Base-by-base conservation (phyloP, 176 grass and related monocot species). In the Hordeum marinum region DNA sequence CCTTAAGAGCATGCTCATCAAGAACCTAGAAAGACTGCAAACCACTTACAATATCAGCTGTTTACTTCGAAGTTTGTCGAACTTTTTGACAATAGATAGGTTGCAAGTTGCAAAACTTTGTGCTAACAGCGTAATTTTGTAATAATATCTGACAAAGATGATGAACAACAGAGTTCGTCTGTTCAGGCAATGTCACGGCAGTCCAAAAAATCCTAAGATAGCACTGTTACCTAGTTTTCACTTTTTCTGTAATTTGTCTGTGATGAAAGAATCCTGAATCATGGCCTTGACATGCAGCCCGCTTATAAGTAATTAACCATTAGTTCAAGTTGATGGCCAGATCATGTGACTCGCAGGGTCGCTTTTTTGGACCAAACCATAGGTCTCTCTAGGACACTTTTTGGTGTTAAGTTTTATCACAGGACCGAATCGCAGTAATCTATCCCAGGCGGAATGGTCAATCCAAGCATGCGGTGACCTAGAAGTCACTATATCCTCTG, bases 401-500 rank as follows among this genome's bases (percentile, higher is more conserved):
- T 32, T 54, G 45, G 9, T 27, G 46, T 67, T 50, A 21, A 1
- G 25, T 21, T 58, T 74, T 27, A 39, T 77, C 34, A 63, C 34
- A 42, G 13, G 31, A 79, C 31, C 11, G 12, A 18, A 64, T 79
- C 31, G 9, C 40, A 35, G 58, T 26, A 80, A 42, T 75, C 78
- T 62, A 6, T 27, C 63, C 4, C 7, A 11, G 14, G 26, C 41
- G 13, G 29, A 79, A 84, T 41, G 59, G 75, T 62, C 52, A 78
- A 76, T 85, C 62, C 23, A 75, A 37, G 42, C 36, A 27, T 68
- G 59, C 5, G 15, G 21, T 76, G 57, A 79, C 14, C 78, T 83
- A 39, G 4, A 40, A 5, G 29, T 69, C 46, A 70, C 32, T 13
- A 8, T 10, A 64, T 71, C 8, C 71, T 77, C 31, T 34, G 15